Evolutionary conservation across 1,139 yeast genomes (phyloP).

Genomic region (Casaregolazyma suthepensis): DNA sequence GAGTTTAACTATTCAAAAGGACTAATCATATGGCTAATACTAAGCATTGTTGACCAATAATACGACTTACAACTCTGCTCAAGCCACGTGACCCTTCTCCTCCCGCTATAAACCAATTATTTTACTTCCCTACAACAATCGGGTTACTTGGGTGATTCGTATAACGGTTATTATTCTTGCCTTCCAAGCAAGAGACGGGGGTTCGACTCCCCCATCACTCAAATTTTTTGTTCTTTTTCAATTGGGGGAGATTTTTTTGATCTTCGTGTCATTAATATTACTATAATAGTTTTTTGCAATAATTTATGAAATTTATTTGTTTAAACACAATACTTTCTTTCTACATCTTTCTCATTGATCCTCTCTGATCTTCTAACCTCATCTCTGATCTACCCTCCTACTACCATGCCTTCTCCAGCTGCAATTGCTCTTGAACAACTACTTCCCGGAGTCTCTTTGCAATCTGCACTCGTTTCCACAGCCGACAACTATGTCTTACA

Average conservation of each 20-base stretch:
- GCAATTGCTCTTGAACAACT: slow-evolving; percentile 1
- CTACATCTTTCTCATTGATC: too few species aligned
- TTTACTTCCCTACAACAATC: not conserved
- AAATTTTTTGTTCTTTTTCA: slow-evolving; percentile 31
- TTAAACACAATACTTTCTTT: too few species aligned
- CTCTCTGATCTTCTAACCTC: too few species aligned
- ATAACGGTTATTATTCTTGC: slow-evolving; percentile 51
- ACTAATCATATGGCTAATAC: not conserved
- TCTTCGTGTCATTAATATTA: too few species aligned
- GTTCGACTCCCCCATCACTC: slow-evolving; percentile 81
- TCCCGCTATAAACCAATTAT: not conserved
- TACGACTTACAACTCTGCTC: too few species aligned
- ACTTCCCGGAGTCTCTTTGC: slow-evolving; percentile 10
- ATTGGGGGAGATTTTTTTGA: not conserved
- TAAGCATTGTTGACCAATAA: too few species aligned
- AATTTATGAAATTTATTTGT: too few species aligned
- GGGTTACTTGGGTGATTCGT: slow-evolving; percentile 31
- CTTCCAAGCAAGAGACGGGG: slow-evolving; percentile 80
- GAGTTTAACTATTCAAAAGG: too few species aligned
- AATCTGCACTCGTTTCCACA: slow-evolving; percentile 15
- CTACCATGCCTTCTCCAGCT: not conserved
- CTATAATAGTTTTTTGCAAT: too few species aligned
- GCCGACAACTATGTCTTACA: slow-evolving; percentile 17
- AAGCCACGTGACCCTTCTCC: not conserved
- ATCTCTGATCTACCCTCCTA: not conserved